These are phyloP conservation scores for Senna tora DNA, from an alignment of 306 rosid genomes.

Conservation along the genomic window DNA sequence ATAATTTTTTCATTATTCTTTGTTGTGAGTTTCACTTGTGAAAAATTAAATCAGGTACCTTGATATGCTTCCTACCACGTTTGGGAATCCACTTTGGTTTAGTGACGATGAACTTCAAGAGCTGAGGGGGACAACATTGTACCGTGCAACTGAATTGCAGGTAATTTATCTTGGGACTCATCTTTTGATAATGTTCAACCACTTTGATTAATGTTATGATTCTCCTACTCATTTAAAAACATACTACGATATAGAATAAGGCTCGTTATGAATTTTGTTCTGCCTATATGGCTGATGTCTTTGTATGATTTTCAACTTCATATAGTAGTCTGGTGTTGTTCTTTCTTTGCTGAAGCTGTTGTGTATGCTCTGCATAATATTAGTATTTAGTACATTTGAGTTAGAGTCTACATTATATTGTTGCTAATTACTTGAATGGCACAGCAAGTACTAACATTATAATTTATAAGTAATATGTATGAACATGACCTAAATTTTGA, in stretches of 20 bases:
- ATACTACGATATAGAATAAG: background rate
- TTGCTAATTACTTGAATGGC: slow-evolving; percentile 17
- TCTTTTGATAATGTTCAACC: slow-evolving; percentile 22
- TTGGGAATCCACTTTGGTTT: slow-evolving; percentile 91
- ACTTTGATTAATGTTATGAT: background rate
- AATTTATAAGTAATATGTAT: background rate
- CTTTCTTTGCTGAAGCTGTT: background rate
- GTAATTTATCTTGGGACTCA: slow-evolving; percentile 44
- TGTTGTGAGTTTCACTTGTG: slow-evolving; percentile 38
- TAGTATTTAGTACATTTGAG: slow-evolving; percentile 22
- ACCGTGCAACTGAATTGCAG: slow-evolving; percentile 89
- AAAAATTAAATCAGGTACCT: slow-evolving; percentile 71
- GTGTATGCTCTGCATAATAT: background rate
- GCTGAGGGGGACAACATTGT: slow-evolving; percentile 80
- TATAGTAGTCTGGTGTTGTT: slow-evolving; percentile 9
- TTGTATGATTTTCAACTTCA: slow-evolving; percentile 16
- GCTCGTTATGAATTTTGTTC: background rate
- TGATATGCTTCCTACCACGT: slow-evolving; percentile 85
- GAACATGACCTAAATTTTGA: slow-evolving; percentile 12
- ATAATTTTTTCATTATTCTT: slow-evolving; percentile 3
- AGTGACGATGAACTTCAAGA: slow-evolving; percentile 73
- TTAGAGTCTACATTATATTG: slow-evolving; percentile 2
- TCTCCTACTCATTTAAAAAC: slow-evolving; percentile 18
- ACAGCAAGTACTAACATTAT: background rate
- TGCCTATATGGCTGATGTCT: background rate